These are phyloP conservation scores for Mortierella claussenii DNA, from an alignment of 192 early-diverging fungal species.

Conservation along the genomic window DNA sequence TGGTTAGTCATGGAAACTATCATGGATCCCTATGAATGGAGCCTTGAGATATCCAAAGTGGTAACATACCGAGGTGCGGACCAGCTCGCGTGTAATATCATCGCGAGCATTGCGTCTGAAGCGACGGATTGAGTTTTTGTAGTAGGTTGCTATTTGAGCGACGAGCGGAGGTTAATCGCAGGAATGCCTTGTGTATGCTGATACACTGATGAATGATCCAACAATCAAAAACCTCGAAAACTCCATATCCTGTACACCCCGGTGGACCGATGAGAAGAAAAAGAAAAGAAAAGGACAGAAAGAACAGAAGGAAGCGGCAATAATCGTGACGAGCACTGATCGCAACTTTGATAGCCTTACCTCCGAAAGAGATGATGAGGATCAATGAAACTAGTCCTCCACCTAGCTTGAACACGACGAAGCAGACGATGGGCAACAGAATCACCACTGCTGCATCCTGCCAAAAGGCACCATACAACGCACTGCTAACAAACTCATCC, in stretches of 20 bases:
- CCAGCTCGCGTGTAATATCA: constrained; percentile 75
- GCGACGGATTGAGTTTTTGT: constrained; percentile 76
- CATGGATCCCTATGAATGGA: background rate
- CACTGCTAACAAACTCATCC: constrained; percentile 50
- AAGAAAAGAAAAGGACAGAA: background rate
- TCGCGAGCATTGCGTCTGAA: constrained; percentile 74
- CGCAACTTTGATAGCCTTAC: too few relatives aligned
- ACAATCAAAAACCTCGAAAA: too few relatives aligned
- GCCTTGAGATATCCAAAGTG: background rate
- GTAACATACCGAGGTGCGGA: constrained; percentile 43
- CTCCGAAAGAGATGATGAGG: constrained; percentile 49
- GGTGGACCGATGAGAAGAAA: too few relatives aligned
- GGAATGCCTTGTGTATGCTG: too few relatives aligned
- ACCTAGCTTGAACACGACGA: constrained; percentile 39
- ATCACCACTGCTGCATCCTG: constrained; percentile 43
- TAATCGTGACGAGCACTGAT: too few relatives aligned
- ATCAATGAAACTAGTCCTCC: constrained; percentile 46
- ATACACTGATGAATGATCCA: too few relatives aligned
- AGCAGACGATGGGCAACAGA: constrained; percentile 35
- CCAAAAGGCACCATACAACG: constrained; percentile 49
- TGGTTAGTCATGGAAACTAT: background rate
- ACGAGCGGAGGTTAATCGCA: too few relatives aligned
- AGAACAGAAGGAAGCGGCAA: background rate
- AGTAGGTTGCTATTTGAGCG: constrained; percentile 79
- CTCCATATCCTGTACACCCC: background rate